Percentiles rank a stretch among this genome's conserved stretches.
Evolutionary conservation across 1,139 yeast genomes (phyloP).

Genomic region (Zygosaccharomyces sapae): DNA sequence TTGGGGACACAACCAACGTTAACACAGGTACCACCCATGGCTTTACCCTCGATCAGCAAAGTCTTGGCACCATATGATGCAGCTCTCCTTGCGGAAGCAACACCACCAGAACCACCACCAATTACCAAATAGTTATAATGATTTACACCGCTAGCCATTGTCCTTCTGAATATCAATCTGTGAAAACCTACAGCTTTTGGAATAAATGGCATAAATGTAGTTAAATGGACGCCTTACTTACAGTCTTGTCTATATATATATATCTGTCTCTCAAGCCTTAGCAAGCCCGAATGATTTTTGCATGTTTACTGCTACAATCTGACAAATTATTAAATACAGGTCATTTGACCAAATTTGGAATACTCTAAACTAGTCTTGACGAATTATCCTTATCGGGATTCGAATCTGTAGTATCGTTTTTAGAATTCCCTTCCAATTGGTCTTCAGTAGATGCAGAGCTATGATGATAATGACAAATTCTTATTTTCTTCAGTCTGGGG

Average conservation of each 20-base stretch:
- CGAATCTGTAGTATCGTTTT: background rate
- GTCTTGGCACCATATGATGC: constrained; percentile 91
- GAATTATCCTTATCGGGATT: background rate
- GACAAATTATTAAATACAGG: background rate
- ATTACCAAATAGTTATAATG: constrained; percentile 90
- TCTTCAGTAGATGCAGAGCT: background rate
- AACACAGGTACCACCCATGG: constrained; percentile 96
- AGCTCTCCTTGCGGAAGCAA: constrained; percentile 95
- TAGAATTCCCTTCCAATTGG: background rate
- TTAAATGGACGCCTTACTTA: no score
- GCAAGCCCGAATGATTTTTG: background rate
- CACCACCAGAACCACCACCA: constrained; percentile 99
- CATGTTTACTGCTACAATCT: background rate
- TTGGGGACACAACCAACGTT: constrained; percentile 99
- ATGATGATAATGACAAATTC: background rate
- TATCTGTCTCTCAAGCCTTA: background rate
- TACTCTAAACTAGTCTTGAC: background rate
- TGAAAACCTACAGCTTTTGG: constrained; percentile 3
- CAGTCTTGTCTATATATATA: background rate
- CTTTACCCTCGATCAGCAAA: constrained; percentile 71
- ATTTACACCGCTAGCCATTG: constrained; percentile 53
- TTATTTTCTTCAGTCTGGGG: background rate
- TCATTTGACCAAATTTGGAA: background rate
- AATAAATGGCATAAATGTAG: constrained; percentile 1
- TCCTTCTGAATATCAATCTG: constrained; percentile 18